Percentiles rank a stretch among this genome's conserved stretches.
phyloP scores from a whole-genome alignment of 192 early-diverging fungal species.

The Phycomyces blakesleeanus region DNA sequence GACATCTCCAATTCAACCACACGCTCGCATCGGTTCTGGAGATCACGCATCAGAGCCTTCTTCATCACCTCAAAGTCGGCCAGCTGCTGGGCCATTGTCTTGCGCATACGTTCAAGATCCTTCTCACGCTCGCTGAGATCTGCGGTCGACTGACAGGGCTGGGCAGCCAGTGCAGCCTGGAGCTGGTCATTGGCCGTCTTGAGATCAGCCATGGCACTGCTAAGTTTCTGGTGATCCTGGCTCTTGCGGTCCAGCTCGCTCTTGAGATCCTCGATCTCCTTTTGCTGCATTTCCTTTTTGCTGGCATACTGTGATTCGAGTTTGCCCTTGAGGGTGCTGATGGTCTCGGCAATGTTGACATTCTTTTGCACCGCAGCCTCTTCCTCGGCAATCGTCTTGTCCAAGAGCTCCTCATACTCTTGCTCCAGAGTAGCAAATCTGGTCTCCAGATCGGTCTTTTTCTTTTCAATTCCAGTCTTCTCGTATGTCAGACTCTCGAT shows the following conservation, averaged over 20 bases:
- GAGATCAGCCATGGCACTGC: conserved; percentile 57
- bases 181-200: conserved; percentile 61
- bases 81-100: conserved; percentile 49
- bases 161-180: conserved; percentile 31
- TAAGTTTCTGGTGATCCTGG: conserved; percentile 65
- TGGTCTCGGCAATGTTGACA: conserved; percentile 68
- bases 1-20: conserved; percentile 97
- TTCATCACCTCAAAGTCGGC: conserved; percentile 97
- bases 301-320: conserved; percentile 82
- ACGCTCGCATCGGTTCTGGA: conserved; percentile 97
- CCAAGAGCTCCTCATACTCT: conserved; percentile 83
- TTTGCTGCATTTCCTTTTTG: conserved; percentile 75
- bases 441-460: conserved; percentile 67
- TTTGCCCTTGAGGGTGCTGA: conserved; percentile 80
- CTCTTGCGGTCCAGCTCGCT: conserved; percentile 65
- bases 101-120: conserved; percentile 74
- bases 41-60: conserved; percentile 96
- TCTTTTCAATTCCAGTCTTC: conserved; percentile 51
- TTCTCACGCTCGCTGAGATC: conserved; percentile 56
- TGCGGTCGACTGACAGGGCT: conserved; percentile 5
- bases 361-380: conserved; percentile 55
- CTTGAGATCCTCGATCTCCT: conserved; percentile 75
- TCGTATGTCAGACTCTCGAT: conserved; percentile 65
- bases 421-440: conserved; percentile 65
- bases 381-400: conserved; percentile 72